Conservation (phyloP, 805 yeast species). For the Gaillardinia entomophila region DNA sequence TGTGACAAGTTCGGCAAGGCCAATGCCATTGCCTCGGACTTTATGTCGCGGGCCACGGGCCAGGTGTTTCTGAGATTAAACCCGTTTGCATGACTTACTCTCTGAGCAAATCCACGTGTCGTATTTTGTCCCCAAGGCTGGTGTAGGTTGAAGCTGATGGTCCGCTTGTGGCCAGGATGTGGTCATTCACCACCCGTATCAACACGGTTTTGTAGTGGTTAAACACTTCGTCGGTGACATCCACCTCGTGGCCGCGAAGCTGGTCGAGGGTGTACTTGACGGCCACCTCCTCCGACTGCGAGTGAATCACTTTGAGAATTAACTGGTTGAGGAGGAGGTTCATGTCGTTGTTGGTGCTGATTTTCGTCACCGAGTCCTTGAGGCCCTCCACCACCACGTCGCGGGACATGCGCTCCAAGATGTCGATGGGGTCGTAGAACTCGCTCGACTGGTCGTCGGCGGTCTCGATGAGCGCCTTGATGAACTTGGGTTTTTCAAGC, state of each 20-base stretch:
- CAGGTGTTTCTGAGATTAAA: conserved; percentile 43
- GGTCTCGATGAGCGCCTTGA: conserved; percentile 64
- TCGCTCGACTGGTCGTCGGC: conserved; percentile 49
- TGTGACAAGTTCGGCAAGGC: conserved; percentile 92
- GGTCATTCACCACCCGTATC: too few species aligned
- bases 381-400: conserved; percentile 62
- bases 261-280: conserved; percentile 12
- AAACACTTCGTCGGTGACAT: conserved; percentile 2
- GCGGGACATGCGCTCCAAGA: conserved; percentile 59
- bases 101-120: too few species aligned
- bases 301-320: conserved; percentile 35
- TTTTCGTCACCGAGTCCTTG: conserved; percentile 51
- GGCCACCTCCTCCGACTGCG: conserved; percentile 24
- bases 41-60: conserved; percentile 50
- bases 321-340: conserved; percentile 46
- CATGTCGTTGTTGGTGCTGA: conserved; percentile 60
- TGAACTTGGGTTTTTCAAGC: conserved; percentile 66
- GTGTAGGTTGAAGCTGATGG: neutral
- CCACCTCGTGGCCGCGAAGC: conserved; percentile 23
- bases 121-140: too few species aligned
- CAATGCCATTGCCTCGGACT: conserved; percentile 53
- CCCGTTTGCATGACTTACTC: conserved; percentile 22
- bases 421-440: conserved; percentile 57
- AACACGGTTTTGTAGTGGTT: neutral
- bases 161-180: too few species aligned